Evolutionary conservation across 495 filamentous ascomycete genomes (phyloP).

Genomic region (Trypethelium eluteriae): DNA sequence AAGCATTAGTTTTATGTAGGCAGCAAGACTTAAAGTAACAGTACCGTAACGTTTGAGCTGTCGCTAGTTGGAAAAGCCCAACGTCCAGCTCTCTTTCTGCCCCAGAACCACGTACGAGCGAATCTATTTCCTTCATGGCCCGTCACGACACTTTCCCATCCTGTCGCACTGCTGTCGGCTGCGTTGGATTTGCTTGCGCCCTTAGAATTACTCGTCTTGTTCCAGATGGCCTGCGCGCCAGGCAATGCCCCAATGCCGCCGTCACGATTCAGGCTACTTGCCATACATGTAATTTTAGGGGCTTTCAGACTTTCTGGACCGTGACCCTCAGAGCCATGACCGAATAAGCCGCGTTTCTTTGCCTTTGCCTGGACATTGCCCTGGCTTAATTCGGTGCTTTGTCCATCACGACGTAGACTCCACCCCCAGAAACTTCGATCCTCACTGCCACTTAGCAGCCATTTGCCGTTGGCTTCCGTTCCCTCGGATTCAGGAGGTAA

Average conservation of each 20-base stretch:
- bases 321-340: slow-evolving; percentile 45
- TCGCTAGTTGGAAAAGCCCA: slow-evolving; percentile 90
- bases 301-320: slow-evolving; percentile 73
- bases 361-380: slow-evolving; percentile 73
- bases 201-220: slow-evolving; percentile 54
- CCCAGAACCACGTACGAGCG: slow-evolving; percentile 97
- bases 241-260: slow-evolving; percentile 77
- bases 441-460: slow-evolving; percentile 80
- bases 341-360: slow-evolving; percentile 68
- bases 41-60: slow-evolving; percentile 62
- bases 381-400: slow-evolving; percentile 88
- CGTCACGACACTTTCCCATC: slow-evolving; percentile 95
- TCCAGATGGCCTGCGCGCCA: slow-evolving; percentile 65
- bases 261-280: slow-evolving; percentile 84
- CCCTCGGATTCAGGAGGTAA: slow-evolving; percentile 79
- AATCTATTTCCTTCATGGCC: slow-evolving; percentile 80
- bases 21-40: slow-evolving; percentile 17
- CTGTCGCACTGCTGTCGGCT: slow-evolving; percentile 61
- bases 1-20: slow-evolving; percentile 14
- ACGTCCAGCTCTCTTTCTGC: slow-evolving; percentile 79
- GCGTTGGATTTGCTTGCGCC: slow-evolving; percentile 46
- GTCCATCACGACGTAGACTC: slow-evolving; percentile 88
- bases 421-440: slow-evolving; percentile 92
- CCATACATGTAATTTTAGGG: slow-evolving; percentile 80
- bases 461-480: slow-evolving; percentile 81